Conservation (phyloP, 768 basidiomycete genomes). For the Pisolithus tinctorius region DNA sequence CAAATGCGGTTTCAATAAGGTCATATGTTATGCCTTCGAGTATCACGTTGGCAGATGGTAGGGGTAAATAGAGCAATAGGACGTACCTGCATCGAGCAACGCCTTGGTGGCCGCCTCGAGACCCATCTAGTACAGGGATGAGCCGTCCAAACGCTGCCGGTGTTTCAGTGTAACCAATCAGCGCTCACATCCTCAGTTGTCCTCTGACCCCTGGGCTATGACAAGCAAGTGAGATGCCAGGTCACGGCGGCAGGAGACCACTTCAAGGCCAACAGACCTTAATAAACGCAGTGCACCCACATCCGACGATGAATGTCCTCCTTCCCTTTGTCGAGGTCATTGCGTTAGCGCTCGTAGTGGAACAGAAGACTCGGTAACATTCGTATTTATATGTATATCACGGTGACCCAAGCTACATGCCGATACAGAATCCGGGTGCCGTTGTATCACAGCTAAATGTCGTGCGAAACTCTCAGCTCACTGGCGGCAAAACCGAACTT, state of each 20-base stretch:
- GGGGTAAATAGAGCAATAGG: not conserved
- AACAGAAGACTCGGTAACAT: not conserved
- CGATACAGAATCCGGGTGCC: not conserved
- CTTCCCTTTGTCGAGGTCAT: constrained; percentile 6
- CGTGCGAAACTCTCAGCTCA: too few species aligned
- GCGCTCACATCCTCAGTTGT: constrained; percentile 62
- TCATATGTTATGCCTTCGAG: constrained; percentile 75
- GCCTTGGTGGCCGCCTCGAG: constrained; percentile 85
- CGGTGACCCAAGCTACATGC: not conserved
- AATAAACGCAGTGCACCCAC: constrained; percentile 70
- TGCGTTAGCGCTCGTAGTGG: not conserved
- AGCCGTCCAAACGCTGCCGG: not conserved
- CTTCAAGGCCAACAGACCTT: constrained; percentile 41
- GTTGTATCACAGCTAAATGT: too few species aligned
- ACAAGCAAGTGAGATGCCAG: constrained; percentile 1
- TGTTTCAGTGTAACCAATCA: not conserved
- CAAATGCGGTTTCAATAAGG: constrained; percentile 61
- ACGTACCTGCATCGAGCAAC: constrained; percentile 70
- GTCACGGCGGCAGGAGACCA: not conserved
- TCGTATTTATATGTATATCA: not conserved
- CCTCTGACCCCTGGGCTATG: constrained; percentile 57
- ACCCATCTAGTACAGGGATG: constrained; percentile 54
- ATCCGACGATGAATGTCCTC: constrained; percentile 59
- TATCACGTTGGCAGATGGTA: not conserved
- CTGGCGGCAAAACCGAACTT: too few species aligned